Conservation (phyloP, 2,329 filamentous ascomycete genomes). For the Incumbomyces lentus region DNA sequence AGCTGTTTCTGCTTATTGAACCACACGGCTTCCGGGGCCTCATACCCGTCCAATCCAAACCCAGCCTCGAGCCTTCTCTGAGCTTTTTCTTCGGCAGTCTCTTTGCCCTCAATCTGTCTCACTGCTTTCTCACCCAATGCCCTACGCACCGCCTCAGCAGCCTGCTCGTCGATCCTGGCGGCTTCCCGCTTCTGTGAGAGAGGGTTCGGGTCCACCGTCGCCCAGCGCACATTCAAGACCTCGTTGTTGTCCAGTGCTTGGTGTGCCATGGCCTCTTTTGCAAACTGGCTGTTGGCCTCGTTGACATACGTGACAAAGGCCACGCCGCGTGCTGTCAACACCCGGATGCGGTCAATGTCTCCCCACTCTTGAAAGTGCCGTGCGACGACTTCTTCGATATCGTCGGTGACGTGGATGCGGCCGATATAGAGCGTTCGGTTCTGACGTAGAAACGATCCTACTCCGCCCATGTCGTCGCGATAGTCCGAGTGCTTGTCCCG, state of each 20-base stretch:
- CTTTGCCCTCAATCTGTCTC: constrained; percentile 83
- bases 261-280: constrained; percentile 91
- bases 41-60: constrained; percentile 83
- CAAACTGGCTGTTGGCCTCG: constrained; percentile 80
- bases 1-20: constrained; percentile 68
- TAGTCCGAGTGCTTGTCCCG: constrained; percentile 90
- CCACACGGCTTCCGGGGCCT: constrained; percentile 89
- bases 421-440: constrained; percentile 92
- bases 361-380: constrained; percentile 97
- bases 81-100: constrained; percentile 76
- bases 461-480: constrained; percentile 93
- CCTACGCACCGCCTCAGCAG: constrained; percentile 80
- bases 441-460: constrained; percentile 84
- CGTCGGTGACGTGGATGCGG: constrained; percentile 86
- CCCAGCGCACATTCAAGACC: constrained; percentile 91
- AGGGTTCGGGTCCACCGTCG: constrained; percentile 90
- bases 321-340: constrained; percentile 79
- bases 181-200: constrained; percentile 89
- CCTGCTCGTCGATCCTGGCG: constrained; percentile 82
- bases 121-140: constrained; percentile 85
- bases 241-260: constrained; percentile 74
- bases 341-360: constrained; percentile 74
- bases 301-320: constrained; percentile 93
- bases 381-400: constrained; percentile 92
- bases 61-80: constrained; percentile 71